A percentile compares a stretch with the other conserved stretches of the same genome.
These are phyloP conservation scores for Mycosphaerelloides madeirae DNA, from an alignment of 2,329 filamentous ascomycete genomes.

Conservation along the genomic window DNA sequence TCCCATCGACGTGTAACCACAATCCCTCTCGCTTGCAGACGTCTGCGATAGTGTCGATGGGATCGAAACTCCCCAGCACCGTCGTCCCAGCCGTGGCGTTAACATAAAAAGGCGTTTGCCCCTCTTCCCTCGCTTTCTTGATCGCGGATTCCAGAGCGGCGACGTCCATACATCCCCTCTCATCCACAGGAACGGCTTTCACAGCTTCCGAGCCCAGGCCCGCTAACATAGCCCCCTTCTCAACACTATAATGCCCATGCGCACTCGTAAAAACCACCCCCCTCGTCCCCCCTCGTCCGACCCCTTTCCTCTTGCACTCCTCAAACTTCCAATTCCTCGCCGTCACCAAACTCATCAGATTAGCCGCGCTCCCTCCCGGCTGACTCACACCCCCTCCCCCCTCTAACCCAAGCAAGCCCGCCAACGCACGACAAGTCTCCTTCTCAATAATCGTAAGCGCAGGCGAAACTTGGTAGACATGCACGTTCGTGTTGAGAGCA, in stretches of 20 bases:
- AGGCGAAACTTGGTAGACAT: conserved; percentile 91
- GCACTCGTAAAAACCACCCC: conserved; percentile 84
- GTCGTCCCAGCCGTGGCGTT: conserved; percentile 95
- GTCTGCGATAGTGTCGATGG: conserved; percentile 62
- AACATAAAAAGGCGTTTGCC: conserved; percentile 84
- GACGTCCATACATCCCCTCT: conserved; percentile 65
- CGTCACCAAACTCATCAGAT: conserved; percentile 77
- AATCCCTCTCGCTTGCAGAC: conserved; percentile 68
- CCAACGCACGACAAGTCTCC: conserved; percentile 67
- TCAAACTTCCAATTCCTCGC: conserved; percentile 84
- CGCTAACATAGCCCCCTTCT: conserved; percentile 94
- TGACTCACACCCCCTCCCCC: conserved; percentile 68
- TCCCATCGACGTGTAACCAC: conserved; percentile 91
- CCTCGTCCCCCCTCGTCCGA: conserved; percentile 44
- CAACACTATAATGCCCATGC: conserved; percentile 90
- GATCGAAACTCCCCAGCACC: conserved; percentile 84
- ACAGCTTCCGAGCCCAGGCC: conserved; percentile 80
- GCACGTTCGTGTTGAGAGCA: conserved; percentile 86
- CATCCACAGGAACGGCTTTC: conserved; percentile 69
- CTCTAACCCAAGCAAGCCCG: conserved; percentile 69
- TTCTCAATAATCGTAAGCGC: conserved; percentile 86
- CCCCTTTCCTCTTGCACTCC: conserved; percentile 68
- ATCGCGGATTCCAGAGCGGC: conserved; percentile 61
- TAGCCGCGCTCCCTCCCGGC: conserved; percentile 79
- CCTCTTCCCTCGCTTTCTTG: conserved; percentile 56